Evolutionary conservation across 2,329 filamentous ascomycete species (phyloP).

Genomic region (Sporothrix variecibatus): DNA sequence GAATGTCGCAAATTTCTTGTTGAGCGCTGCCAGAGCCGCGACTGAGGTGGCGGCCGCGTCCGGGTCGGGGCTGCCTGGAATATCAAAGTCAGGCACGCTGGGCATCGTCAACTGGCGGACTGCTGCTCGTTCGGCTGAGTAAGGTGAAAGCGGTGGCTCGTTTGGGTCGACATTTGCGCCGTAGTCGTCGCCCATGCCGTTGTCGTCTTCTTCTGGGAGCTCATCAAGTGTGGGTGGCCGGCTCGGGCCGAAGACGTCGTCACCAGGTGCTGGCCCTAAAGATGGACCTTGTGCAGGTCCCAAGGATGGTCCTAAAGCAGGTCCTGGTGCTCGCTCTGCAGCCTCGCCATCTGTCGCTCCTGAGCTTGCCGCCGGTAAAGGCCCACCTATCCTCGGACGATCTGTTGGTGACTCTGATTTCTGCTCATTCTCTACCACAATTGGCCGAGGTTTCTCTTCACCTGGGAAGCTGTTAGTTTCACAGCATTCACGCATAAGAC

Average conservation of each 20-base stretch:
- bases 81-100: constrained; percentile 68
- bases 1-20: constrained; percentile 72
- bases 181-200: neutral
- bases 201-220: constrained; percentile 12
- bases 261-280: neutral
- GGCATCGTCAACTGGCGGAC: constrained; percentile 75
- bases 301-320: neutral
- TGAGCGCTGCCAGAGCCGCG: constrained; percentile 45
- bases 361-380: neutral
- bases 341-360: neutral
- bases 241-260: constrained; percentile 26
- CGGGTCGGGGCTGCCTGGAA: constrained; percentile 71
- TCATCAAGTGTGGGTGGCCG: constrained; percentile 25
- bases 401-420: neutral
- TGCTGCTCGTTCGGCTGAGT: constrained; percentile 63
- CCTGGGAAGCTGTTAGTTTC: neutral
- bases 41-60: constrained; percentile 54
- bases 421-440: neutral
- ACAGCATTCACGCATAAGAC: too few species aligned
- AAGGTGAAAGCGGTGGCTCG: constrained; percentile 58
- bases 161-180: constrained; percentile 25
- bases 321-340: neutral
- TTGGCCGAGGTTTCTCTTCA: neutral
- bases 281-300: neutral
- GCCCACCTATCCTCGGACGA: neutral